These are phyloP conservation scores for Gossypium laxum DNA, from an alignment of 441 rosid species.

Conservation along the genomic window DNA sequence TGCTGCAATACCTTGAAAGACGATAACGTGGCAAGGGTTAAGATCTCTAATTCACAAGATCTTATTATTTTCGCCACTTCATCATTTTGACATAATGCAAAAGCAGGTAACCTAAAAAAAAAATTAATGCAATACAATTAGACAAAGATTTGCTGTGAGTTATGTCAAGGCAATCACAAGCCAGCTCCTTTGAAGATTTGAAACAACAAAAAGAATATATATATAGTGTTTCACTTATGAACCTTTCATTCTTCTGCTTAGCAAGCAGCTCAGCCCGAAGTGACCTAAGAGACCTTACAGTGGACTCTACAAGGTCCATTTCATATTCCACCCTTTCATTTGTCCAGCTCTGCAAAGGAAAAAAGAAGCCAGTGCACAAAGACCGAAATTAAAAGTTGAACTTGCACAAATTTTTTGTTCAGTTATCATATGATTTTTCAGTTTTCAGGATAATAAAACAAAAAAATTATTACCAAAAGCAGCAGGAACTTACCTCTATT, in stretches of 20 bases:
- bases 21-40: conserved; percentile 15
- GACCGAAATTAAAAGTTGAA: conserved; percentile 4
- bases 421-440: background rate
- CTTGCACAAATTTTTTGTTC: background rate
- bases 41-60: conserved; percentile 16
- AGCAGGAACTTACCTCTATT: conserved; percentile 37
- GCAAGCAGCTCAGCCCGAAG: conserved; percentile 63
- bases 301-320: conserved; percentile 61
- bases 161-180: background rate
- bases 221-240: background rate
- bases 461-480: background rate
- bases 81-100: conserved; percentile 11
- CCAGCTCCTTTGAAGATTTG: background rate
- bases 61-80: conserved; percentile 12
- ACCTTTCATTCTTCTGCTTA: conserved; percentile 79
- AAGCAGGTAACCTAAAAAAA: conserved; percentile 13
- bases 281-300: conserved; percentile 62
- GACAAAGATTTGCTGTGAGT: background rate
- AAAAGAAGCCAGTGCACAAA: conserved; percentile 4
- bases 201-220: conserved; percentile 16
- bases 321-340: conserved; percentile 51
- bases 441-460: background rate
- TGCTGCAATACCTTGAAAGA: conserved; percentile 9
- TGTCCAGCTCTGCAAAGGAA: conserved; percentile 47
- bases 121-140: background rate